These are phyloP conservation scores for Aspergillus sp. DNA, from an alignment of 2,329 filamentous ascomycete genomes.

Conservation along the genomic window DNA sequence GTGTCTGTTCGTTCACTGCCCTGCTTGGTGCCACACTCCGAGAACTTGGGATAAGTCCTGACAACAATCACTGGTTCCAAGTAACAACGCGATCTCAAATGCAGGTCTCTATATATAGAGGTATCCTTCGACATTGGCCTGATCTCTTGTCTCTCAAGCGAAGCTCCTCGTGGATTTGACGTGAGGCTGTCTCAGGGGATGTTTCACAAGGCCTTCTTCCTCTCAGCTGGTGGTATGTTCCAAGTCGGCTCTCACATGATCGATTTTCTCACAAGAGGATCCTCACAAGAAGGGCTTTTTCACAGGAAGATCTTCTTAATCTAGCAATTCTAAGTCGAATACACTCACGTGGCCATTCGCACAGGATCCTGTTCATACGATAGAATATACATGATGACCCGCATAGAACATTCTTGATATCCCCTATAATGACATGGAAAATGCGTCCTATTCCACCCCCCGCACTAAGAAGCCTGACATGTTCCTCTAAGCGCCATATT, in stretches of 20 bases:
- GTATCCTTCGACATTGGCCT: neutral
- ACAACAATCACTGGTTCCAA: neutral
- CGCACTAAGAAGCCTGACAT: neutral
- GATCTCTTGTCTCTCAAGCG: neutral
- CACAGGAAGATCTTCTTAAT: neutral
- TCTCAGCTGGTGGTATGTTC: neutral
- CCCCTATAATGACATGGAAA: neutral
- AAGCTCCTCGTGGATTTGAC: neutral
- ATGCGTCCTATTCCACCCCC: neutral
- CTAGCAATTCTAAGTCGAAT: constrained; percentile 3
- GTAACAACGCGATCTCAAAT: neutral
- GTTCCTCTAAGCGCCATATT: neutral
- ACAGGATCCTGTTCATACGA: neutral
- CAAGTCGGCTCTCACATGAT: neutral
- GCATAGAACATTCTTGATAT: neutral
- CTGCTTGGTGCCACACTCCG: neutral
- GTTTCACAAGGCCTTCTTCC: neutral
- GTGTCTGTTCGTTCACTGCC: neutral
- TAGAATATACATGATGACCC: neutral
- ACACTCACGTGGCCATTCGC: constrained; percentile 1
- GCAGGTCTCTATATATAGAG: neutral
- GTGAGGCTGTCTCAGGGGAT: neutral
- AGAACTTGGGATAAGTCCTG: neutral
- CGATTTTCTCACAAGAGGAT: constrained; percentile 1
- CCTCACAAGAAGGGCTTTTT: neutral